Evolutionary conservation across 106 monocot species (phyloP).

Genomic region (Dendrobium chrysotoxum): DNA sequence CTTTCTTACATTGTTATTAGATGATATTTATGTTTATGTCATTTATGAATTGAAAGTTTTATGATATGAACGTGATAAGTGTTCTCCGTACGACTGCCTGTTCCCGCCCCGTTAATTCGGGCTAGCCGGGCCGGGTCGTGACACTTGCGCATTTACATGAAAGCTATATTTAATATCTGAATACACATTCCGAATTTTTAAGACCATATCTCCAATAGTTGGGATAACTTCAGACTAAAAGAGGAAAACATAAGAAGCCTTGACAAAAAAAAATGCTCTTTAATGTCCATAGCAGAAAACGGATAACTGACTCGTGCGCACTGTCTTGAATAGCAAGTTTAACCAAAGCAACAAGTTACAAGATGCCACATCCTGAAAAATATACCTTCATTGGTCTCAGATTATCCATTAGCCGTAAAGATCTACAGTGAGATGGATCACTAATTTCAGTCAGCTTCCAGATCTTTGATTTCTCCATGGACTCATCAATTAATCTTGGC

Average conservation of each 20-base stretch:
- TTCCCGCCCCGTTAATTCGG: too few relatives aligned
- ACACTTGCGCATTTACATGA: not conserved
- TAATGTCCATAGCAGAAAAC: not conserved
- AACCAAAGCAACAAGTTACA: not conserved
- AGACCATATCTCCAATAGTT: not conserved
- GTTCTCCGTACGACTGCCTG: too few relatives aligned
- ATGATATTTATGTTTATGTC: too few relatives aligned
- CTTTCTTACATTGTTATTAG: too few relatives aligned
- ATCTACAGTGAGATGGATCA: slow-evolving; percentile 67
- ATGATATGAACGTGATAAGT: too few relatives aligned
- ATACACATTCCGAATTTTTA: not conserved
- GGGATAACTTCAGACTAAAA: too few relatives aligned
- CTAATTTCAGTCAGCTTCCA: slow-evolving; percentile 84
- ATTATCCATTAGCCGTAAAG: slow-evolving; percentile 65
- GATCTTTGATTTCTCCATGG: slow-evolving; percentile 68
- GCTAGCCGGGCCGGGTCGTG: too few relatives aligned
- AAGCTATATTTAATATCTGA: not conserved
- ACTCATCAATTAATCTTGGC: slow-evolving; percentile 63
- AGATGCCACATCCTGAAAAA: not conserved
- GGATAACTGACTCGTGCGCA: not conserved
- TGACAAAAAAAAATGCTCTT: not conserved
- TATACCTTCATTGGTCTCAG: slow-evolving; percentile 71
- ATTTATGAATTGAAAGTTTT: too few relatives aligned
- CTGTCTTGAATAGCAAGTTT: not conserved
- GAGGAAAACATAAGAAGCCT: too few relatives aligned